Conservation (phyloP, 1,139 yeast species). For the Yamadazyma dushanensis region DNA sequence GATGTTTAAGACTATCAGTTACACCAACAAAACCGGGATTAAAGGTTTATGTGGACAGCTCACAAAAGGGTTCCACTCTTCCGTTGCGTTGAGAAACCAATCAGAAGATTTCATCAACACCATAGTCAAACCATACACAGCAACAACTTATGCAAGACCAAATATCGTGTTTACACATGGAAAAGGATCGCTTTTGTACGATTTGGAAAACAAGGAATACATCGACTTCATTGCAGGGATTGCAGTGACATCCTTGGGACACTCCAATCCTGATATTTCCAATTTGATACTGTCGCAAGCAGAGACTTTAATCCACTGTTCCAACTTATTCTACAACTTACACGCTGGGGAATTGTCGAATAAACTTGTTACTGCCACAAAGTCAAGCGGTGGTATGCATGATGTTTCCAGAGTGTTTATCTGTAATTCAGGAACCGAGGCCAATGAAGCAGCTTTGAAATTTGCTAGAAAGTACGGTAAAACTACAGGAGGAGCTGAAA, state of each 20-base stretch:
- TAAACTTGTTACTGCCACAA: slow-evolving; percentile 68
- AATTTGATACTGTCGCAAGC: slow-evolving; percentile 73
- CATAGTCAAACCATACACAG: slow-evolving; percentile 57
- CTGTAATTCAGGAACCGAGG: slow-evolving; percentile 94
- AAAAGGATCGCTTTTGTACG: slow-evolving; percentile 72
- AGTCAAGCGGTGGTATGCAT: slow-evolving; percentile 71
- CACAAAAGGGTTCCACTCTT: not conserved
- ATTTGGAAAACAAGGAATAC: slow-evolving; percentile 72
- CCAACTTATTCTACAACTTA: slow-evolving; percentile 81
- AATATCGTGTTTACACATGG: slow-evolving; percentile 68
- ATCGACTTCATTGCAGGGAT: slow-evolving; percentile 94
- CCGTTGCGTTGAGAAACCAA: slow-evolving; percentile 12
- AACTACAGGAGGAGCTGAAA: slow-evolving; percentile 46
- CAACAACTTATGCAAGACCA: slow-evolving; percentile 84
- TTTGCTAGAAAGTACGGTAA: slow-evolving; percentile 90
- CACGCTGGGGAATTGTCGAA: slow-evolving; percentile 81
- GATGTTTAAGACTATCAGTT: slow-evolving; percentile 1
- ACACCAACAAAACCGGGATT: not conserved
- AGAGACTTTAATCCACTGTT: slow-evolving; percentile 71
- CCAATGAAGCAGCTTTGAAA: slow-evolving; percentile 95
- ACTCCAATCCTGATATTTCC: slow-evolving; percentile 72
- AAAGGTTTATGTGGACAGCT: too few species aligned
- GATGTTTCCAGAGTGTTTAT: slow-evolving; percentile 83
- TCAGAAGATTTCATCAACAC: slow-evolving; percentile 36
- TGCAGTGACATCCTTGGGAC: slow-evolving; percentile 95